phyloP scores from a whole-genome alignment of 805 yeast genomes.

The Lipomyces lipofer region DNA sequence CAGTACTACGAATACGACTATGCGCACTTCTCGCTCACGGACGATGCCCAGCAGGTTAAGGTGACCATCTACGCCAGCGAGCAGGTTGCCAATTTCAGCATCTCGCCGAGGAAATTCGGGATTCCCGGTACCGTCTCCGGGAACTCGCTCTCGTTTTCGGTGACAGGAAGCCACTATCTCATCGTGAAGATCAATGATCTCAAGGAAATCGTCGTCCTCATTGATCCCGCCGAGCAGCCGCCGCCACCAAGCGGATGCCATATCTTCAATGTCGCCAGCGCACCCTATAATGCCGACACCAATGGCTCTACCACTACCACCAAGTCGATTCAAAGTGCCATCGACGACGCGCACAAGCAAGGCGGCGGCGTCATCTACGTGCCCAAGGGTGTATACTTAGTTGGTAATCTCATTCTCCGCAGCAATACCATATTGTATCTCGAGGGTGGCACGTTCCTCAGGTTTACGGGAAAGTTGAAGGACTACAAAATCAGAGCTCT shows the following conservation, averaged over 20 bases:
- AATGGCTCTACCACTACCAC: constrained; percentile 4
- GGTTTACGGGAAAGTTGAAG: not conserved
- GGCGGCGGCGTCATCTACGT: constrained; percentile 7
- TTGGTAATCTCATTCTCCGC: constrained; percentile 18
- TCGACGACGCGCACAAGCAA: constrained; percentile 3
- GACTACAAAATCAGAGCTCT: constrained; percentile 7
- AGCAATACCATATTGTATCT: constrained; percentile 6
- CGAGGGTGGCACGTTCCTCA: constrained; percentile 18
- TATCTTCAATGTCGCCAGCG: not conserved
- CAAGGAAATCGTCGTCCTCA: constrained; percentile 19
- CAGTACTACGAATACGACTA: constrained; percentile 18
- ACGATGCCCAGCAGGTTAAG: not conserved
- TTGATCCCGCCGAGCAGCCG: constrained; percentile 16
- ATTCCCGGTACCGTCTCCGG: constrained; percentile 5
- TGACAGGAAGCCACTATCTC: constrained; percentile 12
- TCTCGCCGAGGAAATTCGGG: constrained; percentile 8
- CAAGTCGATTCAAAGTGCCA: constrained; percentile 9
- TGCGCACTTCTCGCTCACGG: constrained; percentile 17
- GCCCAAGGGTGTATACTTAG: constrained; percentile 17
- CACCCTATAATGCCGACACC: constrained; percentile 12
- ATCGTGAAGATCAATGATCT: constrained; percentile 21
- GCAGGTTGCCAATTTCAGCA: constrained; percentile 2
- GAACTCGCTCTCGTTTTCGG: constrained; percentile 6
- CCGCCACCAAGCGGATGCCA: not conserved
- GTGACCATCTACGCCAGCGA: constrained; percentile 8